Evolutionary conservation across 2,329 filamentous ascomycete genomes (phyloP).

Genomic region (Penicillium sp.): DNA sequence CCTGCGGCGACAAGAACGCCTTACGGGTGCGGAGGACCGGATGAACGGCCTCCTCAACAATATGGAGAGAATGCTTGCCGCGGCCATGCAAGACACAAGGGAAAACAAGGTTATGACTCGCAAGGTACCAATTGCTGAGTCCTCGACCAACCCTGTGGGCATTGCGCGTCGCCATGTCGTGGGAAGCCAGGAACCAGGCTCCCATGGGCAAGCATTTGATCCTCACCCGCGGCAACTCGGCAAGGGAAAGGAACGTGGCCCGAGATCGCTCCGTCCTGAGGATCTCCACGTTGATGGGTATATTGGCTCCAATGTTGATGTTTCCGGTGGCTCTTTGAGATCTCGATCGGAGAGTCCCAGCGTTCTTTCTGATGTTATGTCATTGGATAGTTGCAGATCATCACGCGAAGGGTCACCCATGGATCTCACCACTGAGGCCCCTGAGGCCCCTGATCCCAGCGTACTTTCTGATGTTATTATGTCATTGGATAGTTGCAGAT

Average conservation of each 20-base stretch:
- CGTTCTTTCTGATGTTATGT: no score
- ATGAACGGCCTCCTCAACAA: rapidly evolving
- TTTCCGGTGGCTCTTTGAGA: background rate
- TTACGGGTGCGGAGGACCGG: background rate
- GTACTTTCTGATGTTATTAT: no score
- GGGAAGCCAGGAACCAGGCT: background rate
- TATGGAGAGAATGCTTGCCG: background rate
- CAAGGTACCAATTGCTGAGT: background rate
- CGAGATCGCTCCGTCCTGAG: background rate
- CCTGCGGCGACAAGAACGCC: background rate
- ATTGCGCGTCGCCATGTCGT: background rate
- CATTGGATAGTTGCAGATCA: background rate
- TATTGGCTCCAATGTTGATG: no score
- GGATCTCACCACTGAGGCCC: no score
- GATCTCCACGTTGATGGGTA: background rate
- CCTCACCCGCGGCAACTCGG: background rate
- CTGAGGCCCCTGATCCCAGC: no score
- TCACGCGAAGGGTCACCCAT: no score
- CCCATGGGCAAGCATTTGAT: background rate
- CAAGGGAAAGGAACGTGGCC: background rate
- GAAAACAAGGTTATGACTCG: background rate
- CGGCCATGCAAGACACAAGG: background rate
- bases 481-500: background rate
- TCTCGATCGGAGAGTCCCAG: background rate
- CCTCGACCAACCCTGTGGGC: background rate